Evolutionary conservation across 805 yeast species (phyloP), one percentile per base, ranked within the genome.

Genomic region (Wickerhamiella occidentalis): DNA sequence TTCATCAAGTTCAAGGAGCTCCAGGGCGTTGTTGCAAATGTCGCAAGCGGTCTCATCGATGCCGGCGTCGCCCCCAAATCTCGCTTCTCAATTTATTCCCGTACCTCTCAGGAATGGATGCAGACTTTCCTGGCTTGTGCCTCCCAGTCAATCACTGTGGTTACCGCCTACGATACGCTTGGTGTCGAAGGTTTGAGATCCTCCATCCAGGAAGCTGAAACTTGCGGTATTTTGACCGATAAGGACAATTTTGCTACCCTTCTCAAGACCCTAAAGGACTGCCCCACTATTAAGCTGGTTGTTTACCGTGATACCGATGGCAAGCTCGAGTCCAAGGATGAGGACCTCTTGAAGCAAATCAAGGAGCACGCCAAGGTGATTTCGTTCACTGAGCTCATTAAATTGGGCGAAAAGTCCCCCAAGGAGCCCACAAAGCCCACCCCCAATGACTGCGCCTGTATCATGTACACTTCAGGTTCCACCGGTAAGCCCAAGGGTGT

Each of bases 51-150:
- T 54, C 72, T 92, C 51, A 72, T 77, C 47, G 72, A 78, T 56
- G 63, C 82, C 38, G 98, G 97, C 11, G 56, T 92, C 52, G 59
- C 68, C 54, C 86, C 94, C 17, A 74, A 75, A 55, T 68, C 67
- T 28, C 77, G 76, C 56, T 63, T 90, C 58, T 96, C 87, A 65
- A 75, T 90, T 49, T 92, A 80, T 67, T 96, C 96, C 22, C 66
- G 84, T 18, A 92, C 98, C 12, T 83, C 94, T 13, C 81, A 77
- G 50, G 78, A 78, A 61, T 90, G 97, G 97, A 77, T 90, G 85
- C 83, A 85, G 68, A 76, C 85, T 28, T 90, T 79, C 55, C 65
- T 85, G 52, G 95, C 88, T 13, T 74, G 85, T 48, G 77, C 78
- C 58, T 71, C 87, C 47, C 96, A 86, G 66, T 68, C 75, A 45